phyloP scores from a whole-genome alignment of 2,329 filamentous ascomycete species.

The Cercospora nicotianae region DNA sequence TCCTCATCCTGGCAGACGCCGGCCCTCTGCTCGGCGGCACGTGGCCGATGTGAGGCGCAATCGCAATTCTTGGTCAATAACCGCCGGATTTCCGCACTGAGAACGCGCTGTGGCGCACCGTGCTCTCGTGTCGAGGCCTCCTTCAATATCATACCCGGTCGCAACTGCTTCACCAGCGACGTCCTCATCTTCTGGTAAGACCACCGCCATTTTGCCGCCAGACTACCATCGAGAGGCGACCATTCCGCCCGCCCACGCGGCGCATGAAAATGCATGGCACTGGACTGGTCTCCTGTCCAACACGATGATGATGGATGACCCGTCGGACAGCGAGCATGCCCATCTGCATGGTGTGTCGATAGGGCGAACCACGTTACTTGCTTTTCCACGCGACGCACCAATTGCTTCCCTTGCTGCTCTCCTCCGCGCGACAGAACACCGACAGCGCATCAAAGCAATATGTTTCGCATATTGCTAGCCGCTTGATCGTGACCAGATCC shows the following conservation, averaged over 20 bases:
- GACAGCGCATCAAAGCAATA: constrained; percentile 15
- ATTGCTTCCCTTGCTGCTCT: not conserved
- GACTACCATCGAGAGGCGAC: not conserved
- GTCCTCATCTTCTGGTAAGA: not conserved
- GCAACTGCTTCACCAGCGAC: not conserved
- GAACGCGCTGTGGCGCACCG: not conserved
- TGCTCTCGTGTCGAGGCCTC: constrained; percentile 2
- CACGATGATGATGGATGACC: not conserved
- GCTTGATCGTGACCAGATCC: not conserved
- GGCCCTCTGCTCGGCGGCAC: not conserved
- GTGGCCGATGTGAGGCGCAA: not conserved
- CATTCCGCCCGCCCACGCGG: constrained; percentile 1
- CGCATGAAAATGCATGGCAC: not conserved
- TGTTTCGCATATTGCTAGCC: not conserved
- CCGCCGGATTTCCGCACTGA: not conserved
- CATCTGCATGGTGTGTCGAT: constrained; percentile 1
- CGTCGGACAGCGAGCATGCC: constrained; percentile 14
- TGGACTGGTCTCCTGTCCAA: not conserved
- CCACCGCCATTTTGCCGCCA: constrained; percentile 10
- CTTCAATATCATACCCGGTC: not conserved
- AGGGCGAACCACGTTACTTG: constrained; percentile 11
- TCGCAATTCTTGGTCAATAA: not conserved
- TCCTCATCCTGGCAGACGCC: not conserved
- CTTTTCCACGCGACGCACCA: constrained; percentile 1
- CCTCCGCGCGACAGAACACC: constrained; percentile 3